phyloP scores from a whole-genome alignment of 495 filamentous ascomycete species.

The Hypomontagnella monticulosa region DNA sequence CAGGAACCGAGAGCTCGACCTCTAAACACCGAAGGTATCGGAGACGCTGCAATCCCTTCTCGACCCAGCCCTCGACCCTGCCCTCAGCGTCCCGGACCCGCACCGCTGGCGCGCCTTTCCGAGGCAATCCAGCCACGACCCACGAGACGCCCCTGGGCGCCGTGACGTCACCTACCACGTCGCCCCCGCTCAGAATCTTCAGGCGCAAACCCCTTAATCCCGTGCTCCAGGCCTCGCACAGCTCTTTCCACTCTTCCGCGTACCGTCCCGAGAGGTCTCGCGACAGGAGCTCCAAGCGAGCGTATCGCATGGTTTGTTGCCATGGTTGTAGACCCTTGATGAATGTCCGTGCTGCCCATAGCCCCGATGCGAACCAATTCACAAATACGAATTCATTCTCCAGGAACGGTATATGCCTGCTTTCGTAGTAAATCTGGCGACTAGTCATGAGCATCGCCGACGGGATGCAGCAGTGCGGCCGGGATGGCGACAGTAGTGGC shows the following conservation, averaged over 20 bases:
- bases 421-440: constrained; percentile 48
- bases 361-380: constrained; percentile 49
- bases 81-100: constrained; percentile 30
- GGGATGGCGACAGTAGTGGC: constrained; percentile 41
- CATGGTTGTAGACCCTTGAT: constrained; percentile 37
- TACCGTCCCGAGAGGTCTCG: constrained; percentile 36
- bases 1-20: constrained; percentile 41
- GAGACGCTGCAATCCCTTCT: constrained; percentile 26
- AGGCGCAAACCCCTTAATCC: constrained; percentile 45
- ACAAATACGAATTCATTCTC: constrained; percentile 52
- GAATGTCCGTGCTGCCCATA: constrained; percentile 44
- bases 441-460: constrained; percentile 44
- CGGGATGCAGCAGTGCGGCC: constrained; percentile 45
- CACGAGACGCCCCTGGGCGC: constrained; percentile 26
- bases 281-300: constrained; percentile 42
- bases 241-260: constrained; percentile 41
- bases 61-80: constrained; percentile 19
- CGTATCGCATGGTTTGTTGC: constrained; percentile 50
- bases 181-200: constrained; percentile 39
- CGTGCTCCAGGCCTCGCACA: constrained; percentile 43
- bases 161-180: constrained; percentile 7
- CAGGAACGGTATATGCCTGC: constrained; percentile 45
- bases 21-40: constrained; percentile 36
- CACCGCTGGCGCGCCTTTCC: constrained; percentile 29
- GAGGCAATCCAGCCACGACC: constrained; percentile 31